phyloP scores from a whole-genome alignment of 441 rosid genomes.

The Jatropha podagrica region DNA sequence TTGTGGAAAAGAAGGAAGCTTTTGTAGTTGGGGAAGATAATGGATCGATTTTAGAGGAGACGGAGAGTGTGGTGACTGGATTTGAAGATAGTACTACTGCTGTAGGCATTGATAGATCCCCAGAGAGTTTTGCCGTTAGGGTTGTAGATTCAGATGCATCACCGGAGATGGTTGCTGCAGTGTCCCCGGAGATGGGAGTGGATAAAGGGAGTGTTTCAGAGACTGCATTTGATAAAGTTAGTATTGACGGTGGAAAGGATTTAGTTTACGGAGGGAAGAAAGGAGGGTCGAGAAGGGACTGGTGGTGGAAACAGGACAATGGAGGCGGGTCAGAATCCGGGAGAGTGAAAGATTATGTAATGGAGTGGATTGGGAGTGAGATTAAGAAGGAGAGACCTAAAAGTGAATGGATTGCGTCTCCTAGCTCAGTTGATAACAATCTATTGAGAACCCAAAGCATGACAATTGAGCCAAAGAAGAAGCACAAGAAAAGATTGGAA shows the following conservation, averaged over 20 bases:
- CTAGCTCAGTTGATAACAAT: constrained; percentile 27
- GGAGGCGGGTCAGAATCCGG: constrained; percentile 69
- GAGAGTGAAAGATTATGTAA: constrained; percentile 78
- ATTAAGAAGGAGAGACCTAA: constrained; percentile 78
- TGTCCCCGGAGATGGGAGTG: constrained; percentile 50
- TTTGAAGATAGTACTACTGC: constrained; percentile 42
- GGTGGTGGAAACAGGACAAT: constrained; percentile 95
- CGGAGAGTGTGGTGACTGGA: constrained; percentile 58
- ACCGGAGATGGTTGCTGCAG: constrained; percentile 30
- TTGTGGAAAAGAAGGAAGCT: constrained; percentile 34
- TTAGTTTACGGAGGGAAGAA: constrained; percentile 34
- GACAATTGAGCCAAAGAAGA: constrained; percentile 45
- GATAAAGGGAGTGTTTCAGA: constrained; percentile 58
- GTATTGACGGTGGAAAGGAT: constrained; percentile 55
- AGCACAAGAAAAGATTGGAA: constrained; percentile 30
- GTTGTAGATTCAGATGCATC: constrained; percentile 47
- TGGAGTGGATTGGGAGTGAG: constrained; percentile 94
- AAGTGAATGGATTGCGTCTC: constrained; percentile 45
- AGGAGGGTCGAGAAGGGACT: constrained; percentile 62
- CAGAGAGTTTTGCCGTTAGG: constrained; percentile 55
- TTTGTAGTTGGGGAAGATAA: constrained; percentile 48
- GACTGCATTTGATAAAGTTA: constrained; percentile 44
- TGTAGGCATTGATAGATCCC: constrained; percentile 38
- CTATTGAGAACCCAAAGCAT: constrained; percentile 31
- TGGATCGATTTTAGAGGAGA: constrained; percentile 72